Conservation (phyloP, 805 yeast species). For the Wickerhamiella azyma region DNA sequence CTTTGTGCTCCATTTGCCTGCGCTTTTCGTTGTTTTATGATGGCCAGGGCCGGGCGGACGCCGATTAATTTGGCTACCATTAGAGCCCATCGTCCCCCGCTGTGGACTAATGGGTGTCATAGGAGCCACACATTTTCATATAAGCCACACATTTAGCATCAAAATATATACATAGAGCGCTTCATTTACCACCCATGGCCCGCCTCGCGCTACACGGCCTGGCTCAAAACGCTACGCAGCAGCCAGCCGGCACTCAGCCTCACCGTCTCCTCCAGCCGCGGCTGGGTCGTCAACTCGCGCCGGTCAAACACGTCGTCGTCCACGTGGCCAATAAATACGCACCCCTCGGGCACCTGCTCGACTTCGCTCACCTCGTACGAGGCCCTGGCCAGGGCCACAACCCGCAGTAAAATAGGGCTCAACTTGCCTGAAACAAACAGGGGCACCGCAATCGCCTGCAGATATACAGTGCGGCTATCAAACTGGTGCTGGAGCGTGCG, state of each 20-base stretch:
- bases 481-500: slow-evolving; percentile 19
- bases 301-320: slow-evolving; percentile 8
- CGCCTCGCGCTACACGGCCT: slow-evolving; percentile 17
- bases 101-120: slow-evolving; percentile 21
- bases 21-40: slow-evolving; percentile 1
- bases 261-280: slow-evolving; percentile 11
- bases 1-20: neutral
- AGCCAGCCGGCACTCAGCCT: slow-evolving; percentile 22
- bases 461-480: slow-evolving; percentile 13
- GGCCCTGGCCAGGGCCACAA: slow-evolving; percentile 11
- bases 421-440: slow-evolving; percentile 12
- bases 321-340: slow-evolving; percentile 15
- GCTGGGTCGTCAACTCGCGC: slow-evolving; percentile 11
- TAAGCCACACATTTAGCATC: neutral
- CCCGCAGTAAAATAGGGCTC: slow-evolving; percentile 2
- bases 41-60: neutral
- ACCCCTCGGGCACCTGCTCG: slow-evolving; percentile 12
- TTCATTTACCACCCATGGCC: too few species aligned
- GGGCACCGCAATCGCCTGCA: slow-evolving; percentile 14
- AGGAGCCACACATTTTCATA: slow-evolving; percentile 21
- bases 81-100: slow-evolving; percentile 7
- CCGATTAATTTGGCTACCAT: slow-evolving; percentile 2
- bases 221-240: slow-evolving; percentile 22
- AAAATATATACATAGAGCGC: too few species aligned
- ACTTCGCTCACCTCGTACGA: slow-evolving; percentile 8